Percentiles rank a stretch among this genome's conserved stretches.
These are phyloP conservation scores for Stachybotrys elegans DNA, from an alignment of 2,329 filamentous ascomycete species.

Conservation along the genomic window DNA sequence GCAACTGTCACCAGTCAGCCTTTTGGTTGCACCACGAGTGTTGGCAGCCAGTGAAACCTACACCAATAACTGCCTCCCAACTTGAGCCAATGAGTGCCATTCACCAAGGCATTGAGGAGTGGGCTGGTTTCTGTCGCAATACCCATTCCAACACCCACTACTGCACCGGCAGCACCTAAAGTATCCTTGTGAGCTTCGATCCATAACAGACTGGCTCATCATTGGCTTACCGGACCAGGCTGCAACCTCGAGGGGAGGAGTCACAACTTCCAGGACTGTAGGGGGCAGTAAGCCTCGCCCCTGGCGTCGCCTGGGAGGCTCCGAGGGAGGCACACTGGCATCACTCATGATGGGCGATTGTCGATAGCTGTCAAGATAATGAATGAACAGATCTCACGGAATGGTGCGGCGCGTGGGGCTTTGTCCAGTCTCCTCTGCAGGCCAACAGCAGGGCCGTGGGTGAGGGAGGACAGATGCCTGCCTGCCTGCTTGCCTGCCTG, in stretches of 20 bases:
- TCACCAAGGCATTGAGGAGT: constrained; percentile 64
- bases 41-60: constrained; percentile 29
- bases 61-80: constrained; percentile 75
- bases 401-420: too few relatives aligned
- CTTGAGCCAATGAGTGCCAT: constrained; percentile 75
- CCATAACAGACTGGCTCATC: constrained; percentile 4
- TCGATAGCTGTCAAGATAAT: too few relatives aligned
- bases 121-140: constrained; percentile 65
- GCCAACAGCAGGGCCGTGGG: too few relatives aligned
- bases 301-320: constrained; percentile 15
- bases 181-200: constrained; percentile 15
- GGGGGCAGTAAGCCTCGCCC: constrained; percentile 34
- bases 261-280: constrained; percentile 38
- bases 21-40: background rate
- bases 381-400: too few relatives aligned
- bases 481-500: too few relatives aligned
- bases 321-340: constrained; percentile 13
- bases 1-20: constrained; percentile 34
- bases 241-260: constrained; percentile 54
- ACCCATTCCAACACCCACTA: constrained; percentile 64
- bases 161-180: constrained; percentile 55
- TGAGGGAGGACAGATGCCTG: too few relatives aligned
- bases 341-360: constrained; percentile 6
- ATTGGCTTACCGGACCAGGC: constrained; percentile 46
- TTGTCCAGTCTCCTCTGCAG: too few relatives aligned